Evolutionary conservation across 352 stramenopile species (phyloP).

Genomic region (Pythium vanterpoolii): DNA sequence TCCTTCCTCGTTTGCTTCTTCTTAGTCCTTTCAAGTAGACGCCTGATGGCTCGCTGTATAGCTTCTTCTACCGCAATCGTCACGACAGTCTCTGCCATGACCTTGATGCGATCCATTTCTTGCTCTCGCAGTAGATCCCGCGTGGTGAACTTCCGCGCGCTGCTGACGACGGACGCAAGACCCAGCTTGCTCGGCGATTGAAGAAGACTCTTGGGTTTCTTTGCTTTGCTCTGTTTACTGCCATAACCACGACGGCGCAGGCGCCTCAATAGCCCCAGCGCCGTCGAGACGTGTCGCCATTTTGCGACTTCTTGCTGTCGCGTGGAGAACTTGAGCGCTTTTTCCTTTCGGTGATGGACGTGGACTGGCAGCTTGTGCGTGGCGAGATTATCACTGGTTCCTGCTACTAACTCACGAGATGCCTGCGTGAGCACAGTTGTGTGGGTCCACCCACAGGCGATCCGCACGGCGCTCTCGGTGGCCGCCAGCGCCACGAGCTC

Average conservation of each 20-base stretch:
- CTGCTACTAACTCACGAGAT: not conserved
- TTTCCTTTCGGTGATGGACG: conserved; percentile 15
- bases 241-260: conserved; percentile 3
- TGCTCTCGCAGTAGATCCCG: not conserved
- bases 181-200: not conserved
- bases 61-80: not conserved
- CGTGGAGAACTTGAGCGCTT: conserved; percentile 5
- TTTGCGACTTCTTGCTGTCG: conserved; percentile 23
- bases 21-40: not conserved
- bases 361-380: conserved; percentile 1
- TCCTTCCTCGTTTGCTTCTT: conserved; percentile 9
- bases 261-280: conserved; percentile 10
- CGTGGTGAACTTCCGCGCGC: not conserved
- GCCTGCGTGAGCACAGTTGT: conserved; percentile 55
- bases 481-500: conserved; percentile 30
- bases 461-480: conserved; percentile 36
- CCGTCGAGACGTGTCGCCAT: conserved; percentile 16
- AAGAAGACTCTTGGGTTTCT: not conserved
- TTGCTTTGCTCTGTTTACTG: conserved; percentile 7
- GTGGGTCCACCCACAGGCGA: conserved; percentile 66
- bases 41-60: not conserved
- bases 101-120: conserved; percentile 2
- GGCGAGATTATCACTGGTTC: not conserved
- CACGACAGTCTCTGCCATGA: not conserved
- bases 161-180: conserved; percentile 8